Percentiles rank a stretch among this genome's conserved stretches.
These are phyloP conservation scores for Ganoderma multipileum DNA, from an alignment of 1,284 basidiomycete species.

Conservation along the genomic window DNA sequence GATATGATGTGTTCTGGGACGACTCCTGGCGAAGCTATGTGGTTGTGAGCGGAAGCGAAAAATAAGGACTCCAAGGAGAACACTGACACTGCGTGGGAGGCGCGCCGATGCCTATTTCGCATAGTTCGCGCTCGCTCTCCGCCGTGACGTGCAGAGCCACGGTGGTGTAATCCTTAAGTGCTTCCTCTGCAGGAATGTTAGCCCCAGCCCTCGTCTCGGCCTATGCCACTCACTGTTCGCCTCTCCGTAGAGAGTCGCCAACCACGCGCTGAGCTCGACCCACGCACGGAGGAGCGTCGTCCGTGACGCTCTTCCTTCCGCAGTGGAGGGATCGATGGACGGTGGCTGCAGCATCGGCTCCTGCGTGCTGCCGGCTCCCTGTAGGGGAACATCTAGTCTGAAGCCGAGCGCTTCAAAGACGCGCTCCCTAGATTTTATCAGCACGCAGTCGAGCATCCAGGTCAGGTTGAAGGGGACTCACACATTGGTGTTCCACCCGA, in stretches of 20 bases:
- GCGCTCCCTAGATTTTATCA: slow-evolving; percentile 44
- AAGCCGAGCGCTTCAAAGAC: slow-evolving; percentile 71
- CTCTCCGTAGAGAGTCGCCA: slow-evolving; percentile 63
- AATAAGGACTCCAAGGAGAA: slow-evolving; percentile 28
- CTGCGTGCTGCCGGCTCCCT: slow-evolving; percentile 8
- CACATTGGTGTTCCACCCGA: slow-evolving; percentile 71
- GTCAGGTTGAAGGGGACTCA: slow-evolving; percentile 43
- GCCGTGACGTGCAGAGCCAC: slow-evolving; percentile 49
- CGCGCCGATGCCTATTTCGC: slow-evolving; percentile 73
- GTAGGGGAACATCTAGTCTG: slow-evolving; percentile 38
- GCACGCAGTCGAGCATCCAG: neutral
- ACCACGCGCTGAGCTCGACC: slow-evolving; percentile 75
- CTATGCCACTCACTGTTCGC: slow-evolving; percentile 30
- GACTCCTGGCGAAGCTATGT: slow-evolving; percentile 58
- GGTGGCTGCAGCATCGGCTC: slow-evolving; percentile 63
- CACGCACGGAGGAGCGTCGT: slow-evolving; percentile 74
- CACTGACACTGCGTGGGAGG: slow-evolving; percentile 75
- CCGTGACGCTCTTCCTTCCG: slow-evolving; percentile 57
- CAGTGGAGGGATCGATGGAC: slow-evolving; percentile 51
- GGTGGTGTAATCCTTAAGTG: slow-evolving; percentile 26
- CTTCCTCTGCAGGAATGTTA: slow-evolving; percentile 27
- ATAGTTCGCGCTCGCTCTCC: slow-evolving; percentile 68
- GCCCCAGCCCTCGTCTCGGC: neutral
- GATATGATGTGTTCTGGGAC: slow-evolving; percentile 49
- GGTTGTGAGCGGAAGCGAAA: slow-evolving; percentile 29